Evolutionary conservation across 2,329 filamentous ascomycete genomes (phyloP).

Genomic region (Corinectria fuckeliana): DNA sequence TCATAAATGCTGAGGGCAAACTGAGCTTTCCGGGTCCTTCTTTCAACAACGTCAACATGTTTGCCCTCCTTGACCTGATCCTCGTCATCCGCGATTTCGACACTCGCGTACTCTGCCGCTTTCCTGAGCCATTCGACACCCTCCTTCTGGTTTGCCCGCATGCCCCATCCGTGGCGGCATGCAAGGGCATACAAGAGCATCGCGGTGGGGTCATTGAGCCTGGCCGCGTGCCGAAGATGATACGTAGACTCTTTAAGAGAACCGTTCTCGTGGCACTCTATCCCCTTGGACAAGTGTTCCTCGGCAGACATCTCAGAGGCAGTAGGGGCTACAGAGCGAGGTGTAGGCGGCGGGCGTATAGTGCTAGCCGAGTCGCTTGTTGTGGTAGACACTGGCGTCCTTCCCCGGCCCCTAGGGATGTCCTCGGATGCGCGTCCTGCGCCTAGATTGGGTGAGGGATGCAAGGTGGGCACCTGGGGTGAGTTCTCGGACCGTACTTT

Average conservation of each 20-base stretch:
- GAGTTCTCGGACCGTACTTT: conserved; percentile 57
- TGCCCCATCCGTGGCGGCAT: conserved; percentile 96
- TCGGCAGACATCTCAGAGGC: conserved; percentile 78
- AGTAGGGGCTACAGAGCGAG: conserved; percentile 57
- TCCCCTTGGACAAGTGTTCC: conserved; percentile 88
- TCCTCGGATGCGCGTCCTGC: conserved; percentile 56
- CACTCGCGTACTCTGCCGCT: conserved; percentile 81
- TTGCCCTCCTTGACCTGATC: conserved; percentile 68
- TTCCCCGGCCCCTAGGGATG: conserved; percentile 53
- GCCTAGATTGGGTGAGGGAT: conserved; percentile 54
- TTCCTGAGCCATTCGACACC: conserved; percentile 92
- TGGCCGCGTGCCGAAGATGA: conserved; percentile 87
- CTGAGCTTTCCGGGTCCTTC: conserved; percentile 86
- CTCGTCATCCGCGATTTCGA: conserved; percentile 85
- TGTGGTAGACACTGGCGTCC: conserved; percentile 54
- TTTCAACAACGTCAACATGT: conserved; percentile 69
- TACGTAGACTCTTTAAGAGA: conserved; percentile 94
- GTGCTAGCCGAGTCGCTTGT: conserved; percentile 64
- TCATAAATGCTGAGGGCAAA: conserved; percentile 97
- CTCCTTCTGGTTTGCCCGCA: conserved; percentile 89
- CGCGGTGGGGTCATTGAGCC: conserved; percentile 84
- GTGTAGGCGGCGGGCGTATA: conserved; percentile 49
- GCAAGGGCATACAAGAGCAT: conserved; percentile 97
- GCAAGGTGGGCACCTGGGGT: conserved; percentile 44
- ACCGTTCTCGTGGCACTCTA: conserved; percentile 87